These are phyloP conservation scores for Tremella fuciformis DNA, from an alignment of 768 basidiomycete species.

Conservation along the genomic window DNA sequence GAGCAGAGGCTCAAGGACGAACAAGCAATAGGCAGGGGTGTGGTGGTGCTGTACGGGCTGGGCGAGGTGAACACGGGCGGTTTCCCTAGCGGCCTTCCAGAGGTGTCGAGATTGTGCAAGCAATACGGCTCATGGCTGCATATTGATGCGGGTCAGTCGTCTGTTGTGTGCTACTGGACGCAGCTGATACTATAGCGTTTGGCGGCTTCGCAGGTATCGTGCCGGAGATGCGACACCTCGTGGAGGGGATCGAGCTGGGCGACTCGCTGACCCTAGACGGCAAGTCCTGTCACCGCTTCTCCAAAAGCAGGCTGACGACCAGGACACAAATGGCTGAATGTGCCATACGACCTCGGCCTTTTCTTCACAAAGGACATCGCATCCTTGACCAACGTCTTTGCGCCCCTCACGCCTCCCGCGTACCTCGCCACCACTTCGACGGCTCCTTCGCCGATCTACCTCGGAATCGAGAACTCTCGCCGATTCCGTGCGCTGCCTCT, in stretches of 20 bases:
- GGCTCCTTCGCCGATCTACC: constrained; percentile 52
- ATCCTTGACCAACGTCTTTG: constrained; percentile 49
- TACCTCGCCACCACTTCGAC: constrained; percentile 48
- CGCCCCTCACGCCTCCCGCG: constrained; percentile 52
- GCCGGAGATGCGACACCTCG: constrained; percentile 47
- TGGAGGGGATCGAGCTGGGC: constrained; percentile 50
- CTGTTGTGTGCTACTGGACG: background rate
- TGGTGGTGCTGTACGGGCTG: constrained; percentile 48
- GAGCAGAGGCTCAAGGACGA: constrained; percentile 45
- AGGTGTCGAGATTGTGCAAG: constrained; percentile 51
- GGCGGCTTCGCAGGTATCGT: constrained; percentile 54
- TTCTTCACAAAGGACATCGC: constrained; percentile 51
- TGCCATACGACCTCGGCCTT: constrained; percentile 54
- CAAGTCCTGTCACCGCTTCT: constrained; percentile 19
- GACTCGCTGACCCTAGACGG: constrained; percentile 55
- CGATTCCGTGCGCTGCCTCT: constrained; percentile 55
- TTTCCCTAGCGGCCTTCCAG: constrained; percentile 47
- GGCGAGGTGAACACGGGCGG: constrained; percentile 57
- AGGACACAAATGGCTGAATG: constrained; percentile 55
- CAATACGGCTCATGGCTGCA: constrained; percentile 54
- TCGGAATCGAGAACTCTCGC: constrained; percentile 55
- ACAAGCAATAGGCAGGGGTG: constrained; percentile 41
- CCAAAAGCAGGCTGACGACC: background rate
- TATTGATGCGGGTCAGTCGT: constrained; percentile 53
- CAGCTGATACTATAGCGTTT: constrained; percentile 50